These are phyloP conservation scores for Linnemannia elongata DNA, from an alignment of 192 early-diverging fungal genomes.

Conservation along the genomic window DNA sequence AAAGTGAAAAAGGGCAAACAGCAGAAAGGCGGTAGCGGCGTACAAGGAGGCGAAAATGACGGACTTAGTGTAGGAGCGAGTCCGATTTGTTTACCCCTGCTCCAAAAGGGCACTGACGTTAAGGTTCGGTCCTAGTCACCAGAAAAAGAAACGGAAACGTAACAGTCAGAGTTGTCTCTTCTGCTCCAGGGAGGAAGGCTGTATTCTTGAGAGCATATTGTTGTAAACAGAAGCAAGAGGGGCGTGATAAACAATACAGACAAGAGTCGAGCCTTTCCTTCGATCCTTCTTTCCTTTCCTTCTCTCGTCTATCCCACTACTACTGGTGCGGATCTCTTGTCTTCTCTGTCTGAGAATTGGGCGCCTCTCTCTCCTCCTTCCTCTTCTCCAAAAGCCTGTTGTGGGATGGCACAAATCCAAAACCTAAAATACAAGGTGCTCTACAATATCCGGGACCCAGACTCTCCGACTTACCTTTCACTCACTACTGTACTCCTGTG, in stretches of 20 bases:
- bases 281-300: not conserved
- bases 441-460: slow-evolving; percentile 7
- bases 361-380: not conserved
- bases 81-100: not conserved
- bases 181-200: not conserved
- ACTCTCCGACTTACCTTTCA: not conserved
- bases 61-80: not conserved
- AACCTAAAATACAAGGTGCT: not conserved
- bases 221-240: not conserved
- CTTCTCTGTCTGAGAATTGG: not conserved
- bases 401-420: not conserved
- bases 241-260: not conserved
- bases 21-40: not conserved
- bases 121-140: not conserved
- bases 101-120: slow-evolving; percentile 9
- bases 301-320: not conserved
- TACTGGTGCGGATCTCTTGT: not conserved
- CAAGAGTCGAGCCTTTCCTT: not conserved
- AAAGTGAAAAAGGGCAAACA: not conserved
- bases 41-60: not conserved
- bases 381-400: not conserved
- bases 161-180: not conserved
- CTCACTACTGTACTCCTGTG: no score
- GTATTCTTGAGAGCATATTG: slow-evolving; percentile 4
- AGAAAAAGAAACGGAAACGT: not conserved